phyloP scores from a whole-genome alignment of 306 rosid genomes.

The Corylus avellana region DNA sequence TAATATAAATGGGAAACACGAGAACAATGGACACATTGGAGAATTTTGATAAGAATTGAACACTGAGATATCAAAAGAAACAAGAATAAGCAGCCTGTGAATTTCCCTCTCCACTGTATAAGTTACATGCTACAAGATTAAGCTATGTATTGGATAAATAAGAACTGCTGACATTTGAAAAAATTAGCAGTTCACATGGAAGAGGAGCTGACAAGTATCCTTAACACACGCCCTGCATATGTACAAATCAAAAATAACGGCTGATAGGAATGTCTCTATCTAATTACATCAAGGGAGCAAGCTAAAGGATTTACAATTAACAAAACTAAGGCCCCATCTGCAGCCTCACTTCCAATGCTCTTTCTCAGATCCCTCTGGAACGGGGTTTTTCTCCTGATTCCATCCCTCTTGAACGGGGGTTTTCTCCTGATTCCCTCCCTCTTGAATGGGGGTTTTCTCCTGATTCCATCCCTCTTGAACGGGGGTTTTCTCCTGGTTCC shows the following conservation, averaged over 20 bases:
- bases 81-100: not conserved
- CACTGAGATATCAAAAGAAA: not conserved
- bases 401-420: not conserved
- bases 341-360: slow-evolving; percentile 21
- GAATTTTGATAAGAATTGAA: slow-evolving; percentile 1
- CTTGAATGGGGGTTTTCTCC: slow-evolving; percentile 19
- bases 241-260: slow-evolving; percentile 40
- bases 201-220: not conserved
- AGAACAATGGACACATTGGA: not conserved
- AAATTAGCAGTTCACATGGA: slow-evolving; percentile 3
- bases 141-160: not conserved
- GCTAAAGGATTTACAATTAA: not conserved
- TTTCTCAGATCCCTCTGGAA: slow-evolving; percentile 28
- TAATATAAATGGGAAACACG: not conserved
- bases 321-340: not conserved
- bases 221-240: slow-evolving; percentile 37
- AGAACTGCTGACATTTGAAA: not conserved
- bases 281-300: slow-evolving; percentile 12
- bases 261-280: slow-evolving; percentile 4
- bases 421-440: slow-evolving; percentile 5
- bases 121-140: not conserved
- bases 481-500: too few species aligned
- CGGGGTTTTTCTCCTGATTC: slow-evolving; percentile 21
- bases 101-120: not conserved
- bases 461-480: slow-evolving; percentile 7